Evolutionary conservation across 306 rosid species (phyloP), one percentile per base, ranked within the genome.

Genomic region (Quercus suber): DNA sequence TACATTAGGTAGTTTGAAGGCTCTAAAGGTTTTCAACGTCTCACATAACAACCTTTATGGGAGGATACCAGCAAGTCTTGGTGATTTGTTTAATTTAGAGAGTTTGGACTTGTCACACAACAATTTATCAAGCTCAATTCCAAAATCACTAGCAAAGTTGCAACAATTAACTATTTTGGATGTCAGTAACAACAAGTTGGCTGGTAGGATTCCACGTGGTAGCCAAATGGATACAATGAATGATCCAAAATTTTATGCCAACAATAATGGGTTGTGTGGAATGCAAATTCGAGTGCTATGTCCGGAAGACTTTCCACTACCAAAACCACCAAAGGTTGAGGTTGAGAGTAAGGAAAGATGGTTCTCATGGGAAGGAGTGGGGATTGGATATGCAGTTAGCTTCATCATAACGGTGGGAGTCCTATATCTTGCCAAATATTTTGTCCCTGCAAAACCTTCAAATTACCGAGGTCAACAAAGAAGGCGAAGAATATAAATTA

Each of bases 21-120:
- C 49, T 60, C 51, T 77, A 28, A 77, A 82, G 71, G 56, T 56
- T 68, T 78, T 82, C 30, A 82, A 82, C 71, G 14, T 82, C 23
- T 74, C 85, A 53, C 17, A 77, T 58, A 77, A 82, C 82, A 64
- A 73, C 23, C 33, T 82, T 8, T 64, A 23, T 37, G 85, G 85
- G 14, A 55, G 45, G 0, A 73, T 82, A 55, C 85, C 85, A 77
- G 17, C 57, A 28, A 82, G 85, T 57, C 57, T 82, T 10, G 82
- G 85, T 4, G 35, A 72, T 35, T 82, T 82, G 12, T 76, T 77
- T 35, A 65, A 51, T 1, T 8, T 82, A 25, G 85, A 82, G 81
- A 82, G 78, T 70, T 69, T 82, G 77, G 80, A 41, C 45, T 41
- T 41, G 45, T 41, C 45, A 2, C 12, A 41, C 45, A 41, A 41